These are phyloP conservation scores for Mucor sp. DNA, from an alignment of 371 early-diverging fungal genomes.

Conservation along the genomic window DNA sequence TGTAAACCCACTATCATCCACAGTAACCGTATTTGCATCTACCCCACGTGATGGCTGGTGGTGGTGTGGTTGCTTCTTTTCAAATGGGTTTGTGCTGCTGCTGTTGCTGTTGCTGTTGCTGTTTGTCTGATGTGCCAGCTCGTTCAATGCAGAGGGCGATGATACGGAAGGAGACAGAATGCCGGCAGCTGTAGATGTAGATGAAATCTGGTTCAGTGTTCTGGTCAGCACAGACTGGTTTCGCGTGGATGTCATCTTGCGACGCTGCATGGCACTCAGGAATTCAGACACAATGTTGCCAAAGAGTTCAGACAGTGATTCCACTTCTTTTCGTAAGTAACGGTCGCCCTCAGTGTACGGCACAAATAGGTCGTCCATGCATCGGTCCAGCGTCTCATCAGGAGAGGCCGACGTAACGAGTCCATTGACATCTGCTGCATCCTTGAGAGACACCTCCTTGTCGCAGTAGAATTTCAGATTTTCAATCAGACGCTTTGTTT, in stretches of 20 bases:
- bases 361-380: conserved; percentile 93
- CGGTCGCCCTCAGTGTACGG: conserved; percentile 90
- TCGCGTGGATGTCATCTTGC: conserved; percentile 56
- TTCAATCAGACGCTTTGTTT: conserved; percentile 73
- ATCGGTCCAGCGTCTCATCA: conserved; percentile 78
- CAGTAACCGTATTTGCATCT: conserved; percentile 27
- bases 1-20: conserved; percentile 52
- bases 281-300: conserved; percentile 53
- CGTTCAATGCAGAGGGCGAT: conserved; percentile 16
- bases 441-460: conserved; percentile 52
- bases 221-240: conserved; percentile 71
- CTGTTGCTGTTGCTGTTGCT: not conserved
- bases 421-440: conserved; percentile 29
- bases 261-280: conserved; percentile 52
- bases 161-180: conserved; percentile 23
- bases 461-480: conserved; percentile 67
- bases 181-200: conserved; percentile 39
- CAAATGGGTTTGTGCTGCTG: conserved; percentile 18
- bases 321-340: conserved; percentile 78
- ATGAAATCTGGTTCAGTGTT: conserved; percentile 72
- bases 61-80: not conserved
- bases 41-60: conserved; percentile 3
- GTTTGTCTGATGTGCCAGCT: not conserved
- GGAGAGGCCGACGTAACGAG: conserved; percentile 49
- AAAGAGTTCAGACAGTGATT: conserved; percentile 67